Percentiles rank a stretch among this genome's conserved stretches.
Evolutionary conservation across 192 early-diverging fungal species (phyloP).

Genomic region (Diversispora epigaea): DNA sequence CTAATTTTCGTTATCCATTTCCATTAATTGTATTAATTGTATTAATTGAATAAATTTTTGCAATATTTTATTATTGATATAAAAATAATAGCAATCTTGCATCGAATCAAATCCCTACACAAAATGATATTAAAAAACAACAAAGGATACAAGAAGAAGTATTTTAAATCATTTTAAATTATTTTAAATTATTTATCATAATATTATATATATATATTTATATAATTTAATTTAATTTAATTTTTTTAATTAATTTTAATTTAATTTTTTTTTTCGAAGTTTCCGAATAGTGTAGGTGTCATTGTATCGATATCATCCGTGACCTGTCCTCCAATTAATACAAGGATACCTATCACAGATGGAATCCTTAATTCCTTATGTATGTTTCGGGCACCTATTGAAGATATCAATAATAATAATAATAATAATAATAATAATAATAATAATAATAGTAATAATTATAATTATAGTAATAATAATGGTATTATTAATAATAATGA

Average conservation of each 20-base stretch:
- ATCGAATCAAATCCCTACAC: slow-evolving; percentile 9
- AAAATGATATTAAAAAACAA: slow-evolving; percentile 20
- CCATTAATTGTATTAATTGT: no score
- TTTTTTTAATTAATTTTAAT: background rate
- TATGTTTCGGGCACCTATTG: slow-evolving; percentile 3
- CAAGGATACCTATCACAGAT: background rate
- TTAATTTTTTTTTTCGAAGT: background rate
- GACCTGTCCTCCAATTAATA: slow-evolving; percentile 6
- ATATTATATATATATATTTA: background rate
- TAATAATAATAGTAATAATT: no score
- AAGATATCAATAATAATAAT: background rate
- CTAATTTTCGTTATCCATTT: background rate
- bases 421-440: background rate
- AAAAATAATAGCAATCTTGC: slow-evolving; percentile 10
- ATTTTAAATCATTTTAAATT: background rate
- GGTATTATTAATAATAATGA: no score
- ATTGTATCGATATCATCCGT: slow-evolving; percentile 15
- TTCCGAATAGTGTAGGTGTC: slow-evolving; percentile 20
- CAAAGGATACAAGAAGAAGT: slow-evolving; percentile 14
- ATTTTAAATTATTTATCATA: no score
- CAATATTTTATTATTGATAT: background rate
- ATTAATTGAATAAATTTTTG: no score
- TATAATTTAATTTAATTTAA: background rate
- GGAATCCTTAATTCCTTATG: background rate
- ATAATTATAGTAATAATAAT: no score